These are phyloP conservation scores for Triangularia setosa DNA, from an alignment of 2,329 filamentous ascomycete species.

Conservation along the genomic window DNA sequence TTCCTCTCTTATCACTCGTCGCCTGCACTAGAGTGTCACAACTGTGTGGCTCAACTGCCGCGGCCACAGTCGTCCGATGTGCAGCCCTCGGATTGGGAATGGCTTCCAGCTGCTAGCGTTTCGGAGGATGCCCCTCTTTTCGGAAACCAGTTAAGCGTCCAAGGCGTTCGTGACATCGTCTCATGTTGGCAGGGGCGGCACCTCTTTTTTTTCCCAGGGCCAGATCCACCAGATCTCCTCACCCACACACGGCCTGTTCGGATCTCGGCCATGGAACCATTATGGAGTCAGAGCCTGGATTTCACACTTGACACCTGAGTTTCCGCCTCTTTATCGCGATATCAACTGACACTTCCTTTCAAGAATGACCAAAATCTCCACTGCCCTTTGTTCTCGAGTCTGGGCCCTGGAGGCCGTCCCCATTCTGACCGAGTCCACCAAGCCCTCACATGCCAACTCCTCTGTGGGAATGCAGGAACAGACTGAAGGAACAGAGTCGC, in stretches of 20 bases:
- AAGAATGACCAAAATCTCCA: background rate
- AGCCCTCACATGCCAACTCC: background rate
- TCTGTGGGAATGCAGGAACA: too few species aligned
- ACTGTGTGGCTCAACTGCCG: background rate
- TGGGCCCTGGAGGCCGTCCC: background rate
- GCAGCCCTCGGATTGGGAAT: background rate
- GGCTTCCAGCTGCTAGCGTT: background rate
- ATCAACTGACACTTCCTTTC: too few species aligned
- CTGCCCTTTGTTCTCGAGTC: background rate
- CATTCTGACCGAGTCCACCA: background rate
- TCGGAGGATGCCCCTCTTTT: background rate
- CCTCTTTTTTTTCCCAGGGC: background rate
- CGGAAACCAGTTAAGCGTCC: background rate
- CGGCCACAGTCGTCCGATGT: background rate
- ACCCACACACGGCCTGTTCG: background rate
- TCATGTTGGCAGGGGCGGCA: background rate
- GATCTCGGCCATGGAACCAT: background rate
- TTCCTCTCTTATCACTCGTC: background rate
- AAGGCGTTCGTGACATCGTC: background rate
- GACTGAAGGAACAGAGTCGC: background rate
- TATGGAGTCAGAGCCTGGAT: background rate
- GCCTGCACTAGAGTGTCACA: background rate
- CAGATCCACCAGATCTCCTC: background rate
- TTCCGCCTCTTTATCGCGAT: too few species aligned
- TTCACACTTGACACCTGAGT: too few species aligned